A percentile compares a stretch with the other conserved stretches of the same genome.
Conservation (phyloP, 495 filamentous ascomycete species). For the Xylaria venustula region DNA sequence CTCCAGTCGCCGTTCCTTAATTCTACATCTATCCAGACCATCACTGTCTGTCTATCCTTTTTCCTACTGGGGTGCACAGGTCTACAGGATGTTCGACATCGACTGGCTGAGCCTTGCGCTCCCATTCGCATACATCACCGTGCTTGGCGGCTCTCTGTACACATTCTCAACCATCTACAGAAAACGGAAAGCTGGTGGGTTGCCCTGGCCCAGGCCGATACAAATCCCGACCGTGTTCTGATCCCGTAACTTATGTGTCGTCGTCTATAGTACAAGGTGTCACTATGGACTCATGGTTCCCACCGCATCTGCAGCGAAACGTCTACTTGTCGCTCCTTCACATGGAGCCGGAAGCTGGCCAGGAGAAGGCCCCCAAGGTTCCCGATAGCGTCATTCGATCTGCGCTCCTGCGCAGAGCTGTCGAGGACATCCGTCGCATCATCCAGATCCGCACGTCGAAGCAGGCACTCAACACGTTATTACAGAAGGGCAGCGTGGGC, state of each 20-base stretch:
- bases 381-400: constrained; percentile 87
- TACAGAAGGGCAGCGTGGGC: constrained; percentile 89
- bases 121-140: constrained; percentile 81
- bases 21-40: constrained; percentile 8
- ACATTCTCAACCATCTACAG: constrained; percentile 92
- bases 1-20: constrained; percentile 10
- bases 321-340: constrained; percentile 92
- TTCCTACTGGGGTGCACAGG: constrained; percentile 1
- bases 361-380: constrained; percentile 69
- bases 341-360: constrained; percentile 66
- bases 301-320: constrained; percentile 82
- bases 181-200: constrained; percentile 83
- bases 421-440: constrained; percentile 87
- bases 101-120: constrained; percentile 80
- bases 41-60: neutral
- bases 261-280: constrained; percentile 62
- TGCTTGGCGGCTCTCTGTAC: constrained; percentile 81
- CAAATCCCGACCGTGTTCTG: neutral
- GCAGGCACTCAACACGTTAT: constrained; percentile 72
- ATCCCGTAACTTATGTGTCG: constrained; percentile 16
- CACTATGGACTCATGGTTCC: constrained; percentile 89
- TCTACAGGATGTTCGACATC: constrained; percentile 53
- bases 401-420: constrained; percentile 83
- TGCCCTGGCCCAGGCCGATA: neutral
- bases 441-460: constrained; percentile 83